Conservation (phyloP, 1,284 basidiomycete genomes). For the Austropuccinia psidii region DNA sequence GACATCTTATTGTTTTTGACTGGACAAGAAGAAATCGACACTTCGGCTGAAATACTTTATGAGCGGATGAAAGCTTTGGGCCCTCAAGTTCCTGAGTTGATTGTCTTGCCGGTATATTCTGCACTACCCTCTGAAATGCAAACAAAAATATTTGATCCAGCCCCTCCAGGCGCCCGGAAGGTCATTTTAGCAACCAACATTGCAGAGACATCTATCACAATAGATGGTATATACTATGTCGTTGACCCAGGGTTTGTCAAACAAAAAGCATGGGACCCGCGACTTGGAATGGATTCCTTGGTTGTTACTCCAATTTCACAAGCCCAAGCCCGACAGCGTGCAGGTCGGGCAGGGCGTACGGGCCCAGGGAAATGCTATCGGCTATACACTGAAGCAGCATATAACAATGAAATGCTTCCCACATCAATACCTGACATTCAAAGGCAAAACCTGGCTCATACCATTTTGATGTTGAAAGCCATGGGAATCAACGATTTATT, state of each 20-base stretch:
- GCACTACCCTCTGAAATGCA: slow-evolving; percentile 96
- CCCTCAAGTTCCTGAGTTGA: slow-evolving; percentile 89
- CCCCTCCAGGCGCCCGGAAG: slow-evolving; percentile 91
- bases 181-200: slow-evolving; percentile 98
- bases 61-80: slow-evolving; percentile 98
- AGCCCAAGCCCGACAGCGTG: slow-evolving; percentile 88
- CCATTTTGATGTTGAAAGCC: slow-evolving; percentile 91
- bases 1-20: slow-evolving; percentile 96
- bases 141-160: slow-evolving; percentile 92
- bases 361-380: slow-evolving; percentile 98
- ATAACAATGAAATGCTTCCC: slow-evolving; percentile 97
- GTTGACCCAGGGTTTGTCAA: slow-evolving; percentile 98
- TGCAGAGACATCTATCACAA: slow-evolving; percentile 95
- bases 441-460: slow-evolving; percentile 82
- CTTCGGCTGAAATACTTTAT: slow-evolving; percentile 88
- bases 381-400: slow-evolving; percentile 94
- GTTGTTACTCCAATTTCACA: slow-evolving; percentile 98
- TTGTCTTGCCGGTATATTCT: slow-evolving; percentile 95
- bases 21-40: slow-evolving; percentile 98
- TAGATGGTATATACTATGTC: slow-evolving; percentile 98
- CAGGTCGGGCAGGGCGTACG: slow-evolving; percentile 92
- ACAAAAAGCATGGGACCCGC: slow-evolving; percentile 96
- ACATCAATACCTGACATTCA: slow-evolving; percentile 97
- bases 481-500: slow-evolving; percentile 99
- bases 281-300: slow-evolving; percentile 95